These are phyloP conservation scores for Pythium grandisporangium DNA, from an alignment of 352 stramenopile genomes.

Conservation along the genomic window DNA sequence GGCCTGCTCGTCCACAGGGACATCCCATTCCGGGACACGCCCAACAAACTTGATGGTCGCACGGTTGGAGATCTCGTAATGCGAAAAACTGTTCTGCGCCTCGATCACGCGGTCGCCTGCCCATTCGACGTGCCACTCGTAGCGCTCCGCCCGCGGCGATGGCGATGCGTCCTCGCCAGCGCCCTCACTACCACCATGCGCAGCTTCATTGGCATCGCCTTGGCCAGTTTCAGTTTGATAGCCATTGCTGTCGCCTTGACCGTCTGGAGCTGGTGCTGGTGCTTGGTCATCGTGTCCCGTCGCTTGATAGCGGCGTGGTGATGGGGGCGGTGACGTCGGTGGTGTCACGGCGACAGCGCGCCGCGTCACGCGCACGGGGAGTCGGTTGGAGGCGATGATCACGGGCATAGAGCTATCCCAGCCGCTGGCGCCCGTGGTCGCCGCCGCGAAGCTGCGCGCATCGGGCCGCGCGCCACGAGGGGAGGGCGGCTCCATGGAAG, in stretches of 20 bases:
- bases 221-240: too few species aligned
- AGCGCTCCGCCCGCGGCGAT: not conserved
- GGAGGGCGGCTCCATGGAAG: too few species aligned
- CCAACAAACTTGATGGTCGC: constrained; percentile 71
- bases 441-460: too few species aligned
- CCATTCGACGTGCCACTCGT: constrained; percentile 54
- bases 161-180: too few species aligned
- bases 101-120: constrained; percentile 67
- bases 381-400: constrained; percentile 63
- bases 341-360: constrained; percentile 1
- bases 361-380: constrained; percentile 37
- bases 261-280: too few species aligned
- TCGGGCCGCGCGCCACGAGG: too few species aligned
- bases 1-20: constrained; percentile 37
- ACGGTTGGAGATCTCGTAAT: constrained; percentile 55
- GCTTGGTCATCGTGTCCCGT: not conserved
- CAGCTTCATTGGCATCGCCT: too few species aligned
- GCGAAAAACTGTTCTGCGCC: constrained; percentile 63
- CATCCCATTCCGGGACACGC: constrained; percentile 37
- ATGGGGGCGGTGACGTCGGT: too few species aligned
- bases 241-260: too few species aligned
- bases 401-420: constrained; percentile 53
- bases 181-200: too few species aligned
- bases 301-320: constrained; percentile 1
- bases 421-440: constrained; percentile 13